Evolutionary conservation across 2,329 filamentous ascomycete genomes (phyloP).

Genomic region (Rutstroemia sp.): DNA sequence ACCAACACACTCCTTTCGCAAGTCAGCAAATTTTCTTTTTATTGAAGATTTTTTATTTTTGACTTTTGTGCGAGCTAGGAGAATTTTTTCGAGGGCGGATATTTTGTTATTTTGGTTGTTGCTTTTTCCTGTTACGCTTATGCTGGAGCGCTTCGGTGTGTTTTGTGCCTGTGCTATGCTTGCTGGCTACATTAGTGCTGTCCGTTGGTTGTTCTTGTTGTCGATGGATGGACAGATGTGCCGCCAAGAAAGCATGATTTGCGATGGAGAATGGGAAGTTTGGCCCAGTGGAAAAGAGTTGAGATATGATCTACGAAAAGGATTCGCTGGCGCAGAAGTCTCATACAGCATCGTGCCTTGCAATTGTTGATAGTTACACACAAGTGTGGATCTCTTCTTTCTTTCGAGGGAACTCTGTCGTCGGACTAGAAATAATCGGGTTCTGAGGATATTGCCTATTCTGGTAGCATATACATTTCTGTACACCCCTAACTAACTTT

Average conservation of each 20-base stretch:
- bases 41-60: background rate
- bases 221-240: background rate
- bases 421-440: background rate
- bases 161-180: background rate
- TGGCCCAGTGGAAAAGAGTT: background rate
- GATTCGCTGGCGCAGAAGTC: background rate
- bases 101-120: too few relatives aligned
- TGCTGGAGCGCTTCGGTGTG: background rate
- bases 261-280: background rate
- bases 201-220: background rate
- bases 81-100: too few relatives aligned
- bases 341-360: background rate
- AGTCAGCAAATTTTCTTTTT: background rate
- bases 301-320: conserved; percentile 5
- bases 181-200: too few relatives aligned
- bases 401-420: background rate
- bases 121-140: background rate
- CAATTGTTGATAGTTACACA: background rate
- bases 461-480: background rate
- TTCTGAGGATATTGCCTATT: background rate
- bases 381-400: background rate
- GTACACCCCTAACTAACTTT: background rate
- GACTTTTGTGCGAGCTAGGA: background rate
- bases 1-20: too few relatives aligned
- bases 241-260: background rate